Evolutionary conservation across 2,329 filamentous ascomycete genomes (phyloP), one percentile per base, ranked within the genome.

Genomic region (Sporothrix pseudoabietina): DNA sequence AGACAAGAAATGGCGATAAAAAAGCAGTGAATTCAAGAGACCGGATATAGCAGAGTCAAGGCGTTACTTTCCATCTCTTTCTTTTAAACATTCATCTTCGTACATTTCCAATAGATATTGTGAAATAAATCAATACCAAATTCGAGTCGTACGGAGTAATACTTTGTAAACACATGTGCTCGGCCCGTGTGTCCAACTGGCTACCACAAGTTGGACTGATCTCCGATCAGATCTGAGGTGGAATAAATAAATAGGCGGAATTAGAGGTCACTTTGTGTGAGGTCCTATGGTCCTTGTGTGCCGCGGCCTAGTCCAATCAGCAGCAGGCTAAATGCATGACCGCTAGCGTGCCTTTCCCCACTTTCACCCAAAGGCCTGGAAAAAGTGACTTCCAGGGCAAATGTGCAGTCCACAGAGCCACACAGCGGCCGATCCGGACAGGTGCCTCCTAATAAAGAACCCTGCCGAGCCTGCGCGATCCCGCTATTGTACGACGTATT

Each of bases 251-350:
- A n/a, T 22, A 10, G 59, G 59, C 57, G 57, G 57, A n/a, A 32
- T 57, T 5, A 9, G 22, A 54, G 19, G 52, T 54, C 22, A 22
- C 19, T 54, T 26, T 22, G 52, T 7, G 49, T 54, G 52, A 19
- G 47, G n/a, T 54, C 22, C 52, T 54, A 6, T 54, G 52, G 52
- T 55, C 61, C 57, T 35, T 35, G 35, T 39, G 35, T 66, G 59
- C n/a, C 49, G 19, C 32, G 26, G 26, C 32, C 30, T 16, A 35
- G 71, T 49, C 73, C 73, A 75, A 75, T 75, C 73, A 75, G 54
- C 73, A 63, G 49, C 52, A 44, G 59, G 41, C 71, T 73, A 73
- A 74, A 71, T 47, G 65, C 54, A 74, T 74, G 57, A 47, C 54
- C 44, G 63, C 71, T 69, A 68, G 65, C 65, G 44, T 35, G 14